phyloP scores from a whole-genome alignment of 2,329 filamentous ascomycete genomes.

The Immersiporthe knoxdaviesiana region DNA sequence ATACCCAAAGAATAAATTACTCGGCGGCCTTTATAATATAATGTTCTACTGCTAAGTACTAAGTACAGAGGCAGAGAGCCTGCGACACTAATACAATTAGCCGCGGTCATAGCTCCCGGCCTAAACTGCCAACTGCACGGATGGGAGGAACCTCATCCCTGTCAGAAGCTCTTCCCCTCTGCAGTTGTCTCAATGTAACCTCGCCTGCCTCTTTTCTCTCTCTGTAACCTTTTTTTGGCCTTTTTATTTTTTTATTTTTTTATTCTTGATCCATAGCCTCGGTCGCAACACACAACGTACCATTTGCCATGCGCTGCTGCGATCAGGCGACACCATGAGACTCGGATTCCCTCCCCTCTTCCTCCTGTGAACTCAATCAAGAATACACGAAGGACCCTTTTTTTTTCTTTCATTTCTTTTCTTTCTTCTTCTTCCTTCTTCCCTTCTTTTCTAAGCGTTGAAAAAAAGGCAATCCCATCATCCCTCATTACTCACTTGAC shows the following conservation, averaged over 20 bases:
- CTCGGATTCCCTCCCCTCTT: background rate
- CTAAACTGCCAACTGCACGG: background rate
- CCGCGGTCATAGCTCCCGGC: background rate
- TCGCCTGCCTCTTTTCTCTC: background rate
- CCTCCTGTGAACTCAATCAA: background rate
- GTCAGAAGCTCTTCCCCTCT: background rate
- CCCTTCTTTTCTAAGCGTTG: background rate
- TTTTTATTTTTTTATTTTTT: too few relatives aligned
- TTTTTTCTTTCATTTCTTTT: background rate
- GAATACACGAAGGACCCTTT: background rate
- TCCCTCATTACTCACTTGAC: background rate
- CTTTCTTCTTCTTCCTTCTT: background rate
- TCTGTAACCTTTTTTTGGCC: background rate
- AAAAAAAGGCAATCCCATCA: background rate
- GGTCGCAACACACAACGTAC: background rate
- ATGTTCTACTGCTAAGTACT: too few relatives aligned
- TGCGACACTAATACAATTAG: too few relatives aligned
- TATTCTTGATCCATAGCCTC: background rate
- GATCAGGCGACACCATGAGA: background rate
- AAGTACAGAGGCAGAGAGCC: too few relatives aligned
- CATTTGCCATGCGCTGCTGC: background rate
- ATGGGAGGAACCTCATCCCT: conserved; percentile 13
- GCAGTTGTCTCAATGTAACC: background rate
- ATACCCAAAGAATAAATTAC: too few relatives aligned
- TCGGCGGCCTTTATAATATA: too few relatives aligned